Evolutionary conservation across 352 stramenopile species (phyloP).

Genomic region (Globisporangium abappressorium): DNA sequence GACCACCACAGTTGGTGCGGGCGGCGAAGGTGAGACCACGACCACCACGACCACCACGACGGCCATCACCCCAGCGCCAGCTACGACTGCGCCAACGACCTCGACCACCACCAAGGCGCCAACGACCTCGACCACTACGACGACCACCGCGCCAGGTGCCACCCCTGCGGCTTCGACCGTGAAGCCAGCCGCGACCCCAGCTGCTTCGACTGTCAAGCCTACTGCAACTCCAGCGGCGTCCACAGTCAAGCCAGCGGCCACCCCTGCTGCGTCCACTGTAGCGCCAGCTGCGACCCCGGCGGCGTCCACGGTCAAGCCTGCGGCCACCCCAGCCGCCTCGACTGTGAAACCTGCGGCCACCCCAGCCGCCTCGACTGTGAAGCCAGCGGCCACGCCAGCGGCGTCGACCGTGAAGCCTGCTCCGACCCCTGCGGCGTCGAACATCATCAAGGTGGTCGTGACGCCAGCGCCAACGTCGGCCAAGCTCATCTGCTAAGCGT

Average conservation of each 20-base stretch:
- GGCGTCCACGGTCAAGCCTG: not conserved
- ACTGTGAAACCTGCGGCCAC: constrained; percentile 5
- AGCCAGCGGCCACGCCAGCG: constrained; percentile 11
- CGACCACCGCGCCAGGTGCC: constrained; percentile 1
- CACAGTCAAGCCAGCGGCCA: constrained; percentile 6
- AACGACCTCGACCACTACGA: constrained; percentile 2
- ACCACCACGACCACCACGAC: constrained; percentile 15
- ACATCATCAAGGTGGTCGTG: constrained; percentile 21
- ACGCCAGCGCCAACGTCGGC: constrained; percentile 17
- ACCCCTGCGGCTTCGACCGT: not conserved
- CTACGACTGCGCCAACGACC: not conserved
- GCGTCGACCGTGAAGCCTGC: constrained; percentile 9
- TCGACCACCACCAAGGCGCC: constrained; percentile 1
- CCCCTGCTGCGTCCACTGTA: constrained; percentile 2
- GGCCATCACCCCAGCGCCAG: constrained; percentile 13
- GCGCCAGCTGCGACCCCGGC: constrained; percentile 5
- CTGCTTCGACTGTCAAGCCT: not conserved
- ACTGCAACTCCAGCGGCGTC: not conserved
- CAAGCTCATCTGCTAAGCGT: constrained; percentile 22
- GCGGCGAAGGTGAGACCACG: constrained; percentile 13
- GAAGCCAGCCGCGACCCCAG: constrained; percentile 6
- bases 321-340: constrained; percentile 3
- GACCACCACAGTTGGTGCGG: constrained; percentile 6
- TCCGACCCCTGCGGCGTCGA: constrained; percentile 5
- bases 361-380: constrained; percentile 10